Conservation (phyloP, 31 red algal genomes). For the Asparagopsis taxiformis region DNA sequence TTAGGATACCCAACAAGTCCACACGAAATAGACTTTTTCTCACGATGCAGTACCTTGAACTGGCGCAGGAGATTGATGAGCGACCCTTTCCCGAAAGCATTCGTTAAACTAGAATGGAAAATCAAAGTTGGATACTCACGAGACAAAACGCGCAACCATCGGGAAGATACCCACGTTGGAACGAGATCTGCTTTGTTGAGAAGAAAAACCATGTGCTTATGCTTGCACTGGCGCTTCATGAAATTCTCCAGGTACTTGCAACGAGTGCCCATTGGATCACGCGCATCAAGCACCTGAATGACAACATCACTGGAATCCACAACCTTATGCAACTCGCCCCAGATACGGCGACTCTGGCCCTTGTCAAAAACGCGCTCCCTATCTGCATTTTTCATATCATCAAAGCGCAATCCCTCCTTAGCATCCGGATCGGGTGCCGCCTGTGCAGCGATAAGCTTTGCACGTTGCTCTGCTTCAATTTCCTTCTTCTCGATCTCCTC, state of each 20-base stretch:
- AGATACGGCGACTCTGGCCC: constrained; percentile 92
- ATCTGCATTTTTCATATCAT: constrained; percentile 63
- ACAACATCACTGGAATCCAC: constrained; percentile 94
- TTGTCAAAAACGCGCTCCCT: constrained; percentile 81
- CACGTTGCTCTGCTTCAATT: constrained; percentile 36
- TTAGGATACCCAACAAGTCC: constrained; percentile 99
- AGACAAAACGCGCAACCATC: constrained; percentile 73
- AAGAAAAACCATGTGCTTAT: constrained; percentile 93
- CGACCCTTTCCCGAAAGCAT: constrained; percentile 93
- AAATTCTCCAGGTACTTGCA: constrained; percentile 73
- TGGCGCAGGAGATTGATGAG: constrained; percentile 91
- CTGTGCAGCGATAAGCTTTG: constrained; percentile 41
- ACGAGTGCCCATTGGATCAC: constrained; percentile 89
- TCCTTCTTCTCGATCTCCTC: constrained; percentile 55
- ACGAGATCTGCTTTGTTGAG: constrained; percentile 96
- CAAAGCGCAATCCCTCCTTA: constrained; percentile 47
- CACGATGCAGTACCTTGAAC: constrained; percentile 75
- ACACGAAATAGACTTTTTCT: constrained; percentile 93
- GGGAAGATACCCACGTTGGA: constrained; percentile 81
- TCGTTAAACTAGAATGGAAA: constrained; percentile 84
- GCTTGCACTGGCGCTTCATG: constrained; percentile 63
- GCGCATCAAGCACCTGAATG: constrained; percentile 93
- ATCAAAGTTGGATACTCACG: constrained; percentile 88
- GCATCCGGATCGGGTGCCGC: constrained; percentile 31
- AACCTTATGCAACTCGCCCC: constrained; percentile 96